phyloP scores from a whole-genome alignment of 1,139 yeast genomes.

The Nakaseomyces sp. region DNA sequence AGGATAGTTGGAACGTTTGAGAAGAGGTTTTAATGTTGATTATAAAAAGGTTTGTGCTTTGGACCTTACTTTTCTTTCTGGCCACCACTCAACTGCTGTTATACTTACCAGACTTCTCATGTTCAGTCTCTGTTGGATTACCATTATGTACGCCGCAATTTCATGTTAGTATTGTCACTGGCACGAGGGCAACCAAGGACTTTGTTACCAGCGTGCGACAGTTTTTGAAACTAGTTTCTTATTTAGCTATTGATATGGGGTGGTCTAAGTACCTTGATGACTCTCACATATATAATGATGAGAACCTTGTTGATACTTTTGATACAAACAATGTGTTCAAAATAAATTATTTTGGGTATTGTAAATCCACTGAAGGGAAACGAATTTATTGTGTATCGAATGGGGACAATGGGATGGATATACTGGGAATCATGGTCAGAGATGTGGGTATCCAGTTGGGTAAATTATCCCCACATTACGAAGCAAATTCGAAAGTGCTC shows the following conservation, averaged over 20 bases:
- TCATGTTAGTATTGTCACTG: constrained; percentile 35
- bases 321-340: constrained; percentile 17
- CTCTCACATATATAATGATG: constrained; percentile 19
- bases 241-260: constrained; percentile 47
- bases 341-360: constrained; percentile 26
- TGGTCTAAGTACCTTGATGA: constrained; percentile 19
- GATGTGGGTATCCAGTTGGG: constrained; percentile 29
- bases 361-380: constrained; percentile 16
- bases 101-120: constrained; percentile 30
- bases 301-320: constrained; percentile 25
- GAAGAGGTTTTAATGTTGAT: constrained; percentile 1
- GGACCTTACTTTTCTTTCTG: constrained; percentile 13
- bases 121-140: constrained; percentile 20
- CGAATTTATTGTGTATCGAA: constrained; percentile 21
- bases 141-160: constrained; percentile 41
- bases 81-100: constrained; percentile 19
- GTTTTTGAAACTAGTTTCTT: constrained; percentile 45
- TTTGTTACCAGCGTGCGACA: constrained; percentile 39
- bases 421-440: constrained; percentile 21
- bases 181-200: constrained; percentile 33
- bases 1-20: too few species aligned
- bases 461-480: constrained; percentile 15
- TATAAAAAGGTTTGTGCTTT: constrained; percentile 15
- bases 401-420: constrained; percentile 23
- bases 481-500: constrained; percentile 17